These are phyloP conservation scores for Cytospora piceae DNA, from an alignment of 2,329 filamentous ascomycete species.

Conservation along the genomic window DNA sequence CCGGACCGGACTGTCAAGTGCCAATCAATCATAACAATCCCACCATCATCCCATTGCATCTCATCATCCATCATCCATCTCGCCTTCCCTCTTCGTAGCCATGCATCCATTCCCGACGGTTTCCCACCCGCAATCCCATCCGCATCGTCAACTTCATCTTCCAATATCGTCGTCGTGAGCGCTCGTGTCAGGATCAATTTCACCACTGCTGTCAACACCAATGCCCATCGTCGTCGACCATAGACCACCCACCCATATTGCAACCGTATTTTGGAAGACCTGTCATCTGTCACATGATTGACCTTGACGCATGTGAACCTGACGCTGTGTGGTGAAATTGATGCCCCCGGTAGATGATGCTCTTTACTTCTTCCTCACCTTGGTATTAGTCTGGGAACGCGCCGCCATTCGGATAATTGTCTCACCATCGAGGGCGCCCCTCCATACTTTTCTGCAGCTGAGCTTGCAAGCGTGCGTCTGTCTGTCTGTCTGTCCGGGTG, in stretches of 20 bases:
- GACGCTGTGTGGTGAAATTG: neutral
- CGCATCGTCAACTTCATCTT: neutral
- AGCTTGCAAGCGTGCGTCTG: neutral
- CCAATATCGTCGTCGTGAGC: neutral
- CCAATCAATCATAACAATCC: neutral
- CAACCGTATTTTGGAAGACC: neutral
- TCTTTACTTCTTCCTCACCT: neutral
- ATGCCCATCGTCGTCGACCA: neutral
- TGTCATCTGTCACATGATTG: neutral
- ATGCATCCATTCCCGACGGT: neutral
- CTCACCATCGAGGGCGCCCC: constrained; percentile 7
- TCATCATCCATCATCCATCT: neutral
- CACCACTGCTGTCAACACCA: constrained; percentile 3
- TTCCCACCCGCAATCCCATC: neutral
- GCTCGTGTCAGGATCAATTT: neutral
- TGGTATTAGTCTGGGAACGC: neutral
- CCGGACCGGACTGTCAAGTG: neutral
- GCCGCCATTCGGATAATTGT: constrained; percentile 5
- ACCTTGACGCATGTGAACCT: neutral
- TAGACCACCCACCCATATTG: neutral
- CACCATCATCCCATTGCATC: neutral
- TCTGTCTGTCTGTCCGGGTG: neutral
- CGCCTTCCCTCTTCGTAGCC: neutral
- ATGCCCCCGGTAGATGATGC: neutral
- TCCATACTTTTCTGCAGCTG: constrained; percentile 9